Evolutionary conservation across 805 yeast species (phyloP).

Genomic region (Groenewaldozyma salmanticensis): DNA sequence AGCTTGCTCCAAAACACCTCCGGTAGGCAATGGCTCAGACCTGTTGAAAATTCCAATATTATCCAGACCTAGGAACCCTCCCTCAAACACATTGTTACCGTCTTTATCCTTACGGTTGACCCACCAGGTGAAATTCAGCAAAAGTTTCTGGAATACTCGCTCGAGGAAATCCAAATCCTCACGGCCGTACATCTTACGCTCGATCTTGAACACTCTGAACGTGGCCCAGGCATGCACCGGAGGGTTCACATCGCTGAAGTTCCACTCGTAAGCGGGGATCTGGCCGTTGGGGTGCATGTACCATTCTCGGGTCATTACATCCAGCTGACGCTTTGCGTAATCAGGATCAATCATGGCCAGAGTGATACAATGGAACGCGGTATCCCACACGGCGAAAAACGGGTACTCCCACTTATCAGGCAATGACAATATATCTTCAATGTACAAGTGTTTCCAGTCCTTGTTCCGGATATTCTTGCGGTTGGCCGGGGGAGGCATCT

Average conservation of each 20-base stretch:
- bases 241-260: slow-evolving; percentile 90
- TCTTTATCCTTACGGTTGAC: slow-evolving; percentile 80
- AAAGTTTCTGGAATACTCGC: slow-evolving; percentile 82
- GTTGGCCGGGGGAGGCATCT: slow-evolving; percentile 59
- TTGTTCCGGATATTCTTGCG: slow-evolving; percentile 81
- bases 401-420: slow-evolving; percentile 97
- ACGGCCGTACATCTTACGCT: slow-evolving; percentile 71
- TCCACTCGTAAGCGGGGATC: slow-evolving; percentile 95
- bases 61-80: slow-evolving; percentile 88
- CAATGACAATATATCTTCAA: slow-evolving; percentile 77
- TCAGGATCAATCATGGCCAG: slow-evolving; percentile 88
- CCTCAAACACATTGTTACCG: slow-evolving; percentile 86
- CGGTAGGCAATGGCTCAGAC: slow-evolving; percentile 88
- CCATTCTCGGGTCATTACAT: slow-evolving; percentile 84
- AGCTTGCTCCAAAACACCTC: slow-evolving; percentile 84
- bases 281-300: slow-evolving; percentile 98
- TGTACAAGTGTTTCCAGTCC: slow-evolving; percentile 83
- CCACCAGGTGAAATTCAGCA: slow-evolving; percentile 95
- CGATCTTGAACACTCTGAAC: slow-evolving; percentile 77
- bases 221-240: slow-evolving; percentile 98
- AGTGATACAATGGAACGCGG: slow-evolving; percentile 91
- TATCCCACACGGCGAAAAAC: slow-evolving; percentile 94
- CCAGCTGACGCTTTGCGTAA: slow-evolving; percentile 83
- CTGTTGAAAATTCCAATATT: slow-evolving; percentile 89
- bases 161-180: slow-evolving; percentile 79